Base-by-base conservation (phyloP, 331 rosid species). In the Phaseolus coccineus region DNA sequence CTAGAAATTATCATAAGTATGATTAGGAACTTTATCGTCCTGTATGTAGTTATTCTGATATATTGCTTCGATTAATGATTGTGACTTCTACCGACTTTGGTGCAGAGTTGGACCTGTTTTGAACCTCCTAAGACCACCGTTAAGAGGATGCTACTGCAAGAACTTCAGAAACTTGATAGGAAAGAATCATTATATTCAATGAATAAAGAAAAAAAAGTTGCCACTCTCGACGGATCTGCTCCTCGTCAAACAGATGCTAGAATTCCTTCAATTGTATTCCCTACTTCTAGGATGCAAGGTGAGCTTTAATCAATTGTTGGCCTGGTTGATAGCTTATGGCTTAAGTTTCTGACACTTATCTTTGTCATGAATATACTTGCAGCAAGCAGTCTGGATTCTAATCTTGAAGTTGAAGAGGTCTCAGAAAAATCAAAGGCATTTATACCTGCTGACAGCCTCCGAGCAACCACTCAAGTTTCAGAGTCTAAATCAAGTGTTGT, bases 111-210 rank as follows among this genome's bases (percentile, higher is more conserved):
- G 97, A 90, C 91, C 69, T 81, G 80, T 72, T 88, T 87, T 77
- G 91, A 92, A 67, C 97, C 98, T 77, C 88, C 97, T 71, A 92
- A 89, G 87, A 87, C 97, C 33, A 93, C 84, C 48, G 89, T 93
- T 44, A 88, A 90, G 81, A 88, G 99, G 86, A 79, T 81, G 86
- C 77, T 88, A 80, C 85, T 90, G 89, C 89, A 87, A 87, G 96
- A 93, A 73, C 83, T 64, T 61, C 88, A 72, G 56, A 87, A 87
- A 85, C 83, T 84, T 11, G 85, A 79, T 51, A 52, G 69, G 48
- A 85, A 31, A 61, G 73, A 70, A 50, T 82, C 90, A 12, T 67
- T 77, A 3, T 75, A 81, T 33, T 77, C 87, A 9, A 71, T 52
- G 61, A 79, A 79, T 69, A 81, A 86, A 82, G 84, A 84, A 81